Percentiles rank a stretch among this genome's conserved stretches.
These are phyloP conservation scores for Neofusicoccum kwambonambiense DNA, from an alignment of 2,329 filamentous ascomycete genomes.

Conservation along the genomic window DNA sequence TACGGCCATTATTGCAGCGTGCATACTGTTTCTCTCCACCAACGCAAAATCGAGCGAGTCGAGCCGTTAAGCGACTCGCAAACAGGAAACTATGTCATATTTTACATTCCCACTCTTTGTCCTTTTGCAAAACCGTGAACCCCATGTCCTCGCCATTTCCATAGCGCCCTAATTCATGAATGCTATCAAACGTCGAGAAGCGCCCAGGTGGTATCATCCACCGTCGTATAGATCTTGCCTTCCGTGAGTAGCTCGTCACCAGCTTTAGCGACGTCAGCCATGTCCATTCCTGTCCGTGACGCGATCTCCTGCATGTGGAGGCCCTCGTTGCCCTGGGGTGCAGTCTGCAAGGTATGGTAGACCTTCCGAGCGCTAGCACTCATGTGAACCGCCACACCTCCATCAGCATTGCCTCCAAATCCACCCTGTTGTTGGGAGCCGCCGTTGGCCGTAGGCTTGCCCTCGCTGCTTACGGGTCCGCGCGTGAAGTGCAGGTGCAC, in stretches of 20 bases:
- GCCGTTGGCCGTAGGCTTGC: conserved; percentile 28
- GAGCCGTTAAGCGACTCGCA: not conserved
- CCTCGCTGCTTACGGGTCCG: conserved; percentile 56
- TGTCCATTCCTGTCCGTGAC: conserved; percentile 61
- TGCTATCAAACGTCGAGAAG: conserved; percentile 63
- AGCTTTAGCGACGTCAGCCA: conserved; percentile 70
- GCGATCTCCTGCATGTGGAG: conserved; percentile 78
- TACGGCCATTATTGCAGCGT: conserved; percentile 41
- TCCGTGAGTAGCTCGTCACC: conserved; percentile 74
- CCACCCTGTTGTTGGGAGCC: conserved; percentile 11
- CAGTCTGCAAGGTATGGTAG: conserved; percentile 65
- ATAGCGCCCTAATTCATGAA: not conserved
- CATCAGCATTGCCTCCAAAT: not conserved
- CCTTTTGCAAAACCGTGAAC: not conserved
- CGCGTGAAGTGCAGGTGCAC: conserved; percentile 82
- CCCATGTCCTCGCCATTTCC: not conserved
- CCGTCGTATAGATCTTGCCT: conserved; percentile 82
- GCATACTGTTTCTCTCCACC: conserved; percentile 41
- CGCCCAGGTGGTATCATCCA: conserved; percentile 91
- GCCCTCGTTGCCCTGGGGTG: conserved; percentile 75
- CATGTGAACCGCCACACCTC: conserved; percentile 33
- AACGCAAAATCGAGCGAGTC: conserved; percentile 27
- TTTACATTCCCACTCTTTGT: not conserved
- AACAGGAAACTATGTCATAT: not conserved
- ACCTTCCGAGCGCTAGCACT: conserved; percentile 62